phyloP scores from a whole-genome alignment of 2,329 filamentous ascomycete species.

The Balansia obtecta region DNA sequence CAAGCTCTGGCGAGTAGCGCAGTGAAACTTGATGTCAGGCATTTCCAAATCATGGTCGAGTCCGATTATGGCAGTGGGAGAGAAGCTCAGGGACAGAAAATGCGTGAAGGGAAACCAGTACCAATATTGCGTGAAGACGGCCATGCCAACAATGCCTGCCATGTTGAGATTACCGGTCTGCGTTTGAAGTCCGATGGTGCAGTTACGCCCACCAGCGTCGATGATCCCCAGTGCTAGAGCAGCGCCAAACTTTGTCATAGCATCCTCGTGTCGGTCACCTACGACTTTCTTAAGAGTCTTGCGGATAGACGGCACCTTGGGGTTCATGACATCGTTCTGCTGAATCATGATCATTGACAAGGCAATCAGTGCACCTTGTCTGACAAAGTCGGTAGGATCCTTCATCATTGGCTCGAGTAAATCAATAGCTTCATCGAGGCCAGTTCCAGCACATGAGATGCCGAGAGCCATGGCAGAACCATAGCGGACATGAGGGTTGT shows the following conservation, averaged over 20 bases:
- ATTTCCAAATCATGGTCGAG: conserved; percentile 90
- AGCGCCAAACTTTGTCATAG: conserved; percentile 98
- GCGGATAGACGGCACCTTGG: conserved; percentile 80
- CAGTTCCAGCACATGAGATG: conserved; percentile 94
- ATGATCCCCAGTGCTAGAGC: conserved; percentile 93
- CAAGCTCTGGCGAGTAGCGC: conserved; percentile 83
- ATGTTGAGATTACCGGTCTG: conserved; percentile 98
- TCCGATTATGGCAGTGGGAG: conserved; percentile 91
- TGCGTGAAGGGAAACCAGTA: conserved; percentile 99
- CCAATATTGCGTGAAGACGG: conserved; percentile 98
- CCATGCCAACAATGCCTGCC: conserved; percentile 95
- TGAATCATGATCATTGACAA: conserved; percentile 99
- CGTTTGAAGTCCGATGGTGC: conserved; percentile 93
- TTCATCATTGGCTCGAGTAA: conserved; percentile 98
- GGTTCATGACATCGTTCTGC: conserved; percentile 97
- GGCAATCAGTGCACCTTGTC: conserved; percentile 88
- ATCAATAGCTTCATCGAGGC: conserved; percentile 90
- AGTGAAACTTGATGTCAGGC: conserved; percentile 90
- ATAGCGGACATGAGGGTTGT: conserved; percentile 96
- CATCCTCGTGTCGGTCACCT: conserved; percentile 90
- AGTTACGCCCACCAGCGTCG: conserved; percentile 94
- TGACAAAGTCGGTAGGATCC: conserved; percentile 95
- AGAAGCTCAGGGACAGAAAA: conserved; percentile 91
- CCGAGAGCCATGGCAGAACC: conserved; percentile 96
- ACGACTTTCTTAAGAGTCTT: conserved; percentile 93